phyloP scores from a whole-genome alignment of 2,329 filamentous ascomycete genomes.

The Penicillium sp. region DNA sequence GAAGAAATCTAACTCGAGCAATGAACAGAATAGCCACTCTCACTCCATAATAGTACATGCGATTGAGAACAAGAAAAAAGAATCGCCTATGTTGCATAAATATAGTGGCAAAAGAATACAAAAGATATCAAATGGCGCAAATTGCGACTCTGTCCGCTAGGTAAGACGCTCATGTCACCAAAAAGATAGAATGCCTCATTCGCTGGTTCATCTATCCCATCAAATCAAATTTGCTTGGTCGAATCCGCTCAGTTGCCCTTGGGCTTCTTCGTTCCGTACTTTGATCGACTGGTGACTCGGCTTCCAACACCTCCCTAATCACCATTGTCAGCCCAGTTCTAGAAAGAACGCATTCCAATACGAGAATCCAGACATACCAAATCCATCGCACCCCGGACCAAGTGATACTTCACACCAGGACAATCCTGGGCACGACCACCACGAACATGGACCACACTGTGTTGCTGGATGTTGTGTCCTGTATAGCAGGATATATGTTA shows the following conservation, averaged over 20 bases:
- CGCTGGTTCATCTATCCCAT: background rate
- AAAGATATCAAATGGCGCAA: background rate
- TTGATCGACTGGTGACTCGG: slow-evolving; percentile 79
- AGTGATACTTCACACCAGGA: slow-evolving; percentile 93
- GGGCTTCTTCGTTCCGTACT: slow-evolving; percentile 98
- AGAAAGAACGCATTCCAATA: background rate
- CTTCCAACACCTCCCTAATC: slow-evolving; percentile 81
- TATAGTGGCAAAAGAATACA: slow-evolving; percentile 4
- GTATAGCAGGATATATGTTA: slow-evolving; percentile 6
- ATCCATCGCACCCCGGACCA: slow-evolving; percentile 88
- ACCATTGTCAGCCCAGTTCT: slow-evolving; percentile 27
- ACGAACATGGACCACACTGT: slow-evolving; percentile 93
- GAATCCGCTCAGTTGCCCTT: slow-evolving; percentile 62
- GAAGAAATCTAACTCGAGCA: slow-evolving; percentile 1
- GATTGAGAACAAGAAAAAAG: slow-evolving; percentile 11
- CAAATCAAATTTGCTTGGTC: background rate
- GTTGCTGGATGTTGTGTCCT: slow-evolving; percentile 97
- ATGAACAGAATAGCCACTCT: slow-evolving; percentile 1
- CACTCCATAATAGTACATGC: slow-evolving; percentile 20
- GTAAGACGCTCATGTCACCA: too few relatives aligned
- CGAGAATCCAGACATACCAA: slow-evolving; percentile 62
- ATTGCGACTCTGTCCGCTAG: too few relatives aligned
- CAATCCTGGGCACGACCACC: slow-evolving; percentile 94
- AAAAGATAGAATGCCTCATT: too few relatives aligned
- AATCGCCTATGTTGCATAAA: slow-evolving; percentile 13